Evolutionary conservation across 1,139 yeast species (phyloP).

Genomic region (Blastobotrys raffinosifermentans): DNA sequence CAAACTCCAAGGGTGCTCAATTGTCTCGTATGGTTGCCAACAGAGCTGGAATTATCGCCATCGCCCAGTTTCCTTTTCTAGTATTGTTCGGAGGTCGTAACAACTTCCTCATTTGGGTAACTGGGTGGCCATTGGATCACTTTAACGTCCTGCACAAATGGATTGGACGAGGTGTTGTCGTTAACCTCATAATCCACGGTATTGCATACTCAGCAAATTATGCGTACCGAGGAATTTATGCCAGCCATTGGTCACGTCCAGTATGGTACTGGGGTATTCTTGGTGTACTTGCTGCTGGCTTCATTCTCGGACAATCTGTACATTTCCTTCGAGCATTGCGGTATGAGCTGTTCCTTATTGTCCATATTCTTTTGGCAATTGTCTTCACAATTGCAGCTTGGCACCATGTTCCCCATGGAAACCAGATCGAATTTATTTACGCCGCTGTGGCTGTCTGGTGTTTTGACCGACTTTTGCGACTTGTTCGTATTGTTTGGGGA

Average conservation of each 20-base stretch:
- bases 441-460: slow-evolving; percentile 38
- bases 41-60: slow-evolving; percentile 51
- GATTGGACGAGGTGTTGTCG: slow-evolving; percentile 47
- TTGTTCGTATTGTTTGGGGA: slow-evolving; percentile 34
- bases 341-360: slow-evolving; percentile 42
- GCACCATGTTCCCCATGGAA: slow-evolving; percentile 40
- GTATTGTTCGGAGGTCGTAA: slow-evolving; percentile 58
- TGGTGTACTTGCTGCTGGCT: slow-evolving; percentile 13
- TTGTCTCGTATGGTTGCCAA: slow-evolving; percentile 41
- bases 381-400: slow-evolving; percentile 54
- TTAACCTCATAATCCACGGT: slow-evolving; percentile 37
- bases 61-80: slow-evolving; percentile 49
- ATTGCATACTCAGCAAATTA: slow-evolving; percentile 3
- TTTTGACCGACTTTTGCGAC: slow-evolving; percentile 36
- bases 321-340: slow-evolving; percentile 12
- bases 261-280: slow-evolving; percentile 27
- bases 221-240: not conserved
- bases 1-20: slow-evolving; percentile 9
- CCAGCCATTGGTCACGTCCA: not conserved
- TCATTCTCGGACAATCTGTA: slow-evolving; percentile 16
- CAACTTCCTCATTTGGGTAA: slow-evolving; percentile 49
- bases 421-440: slow-evolving; percentile 32
- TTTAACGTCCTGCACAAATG: slow-evolving; percentile 58
- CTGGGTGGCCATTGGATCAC: slow-evolving; percentile 57
- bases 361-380: slow-evolving; percentile 55